Evolutionary conservation across 345 rosid species (phyloP).

Genomic region (Aquilaria malaccensis): DNA sequence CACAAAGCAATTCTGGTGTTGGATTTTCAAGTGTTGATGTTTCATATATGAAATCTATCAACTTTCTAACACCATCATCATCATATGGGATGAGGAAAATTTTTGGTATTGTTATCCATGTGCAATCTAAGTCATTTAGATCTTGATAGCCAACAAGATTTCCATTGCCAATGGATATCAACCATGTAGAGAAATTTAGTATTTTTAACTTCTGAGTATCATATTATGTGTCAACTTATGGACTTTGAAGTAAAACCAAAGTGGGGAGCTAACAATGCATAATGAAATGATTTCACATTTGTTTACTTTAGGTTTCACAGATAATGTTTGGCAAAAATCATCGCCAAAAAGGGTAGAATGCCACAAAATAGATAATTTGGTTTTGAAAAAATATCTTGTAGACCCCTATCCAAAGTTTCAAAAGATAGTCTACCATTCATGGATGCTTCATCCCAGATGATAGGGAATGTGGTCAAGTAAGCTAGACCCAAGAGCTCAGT

Average conservation of each 20-base stretch:
- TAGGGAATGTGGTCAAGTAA: no score
- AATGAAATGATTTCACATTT: neutral
- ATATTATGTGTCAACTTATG: neutral
- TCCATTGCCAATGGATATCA: neutral
- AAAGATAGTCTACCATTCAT: no score
- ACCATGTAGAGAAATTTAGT: neutral
- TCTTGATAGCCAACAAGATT: neutral
- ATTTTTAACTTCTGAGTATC: neutral
- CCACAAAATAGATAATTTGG: neutral
- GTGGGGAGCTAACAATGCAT: neutral
- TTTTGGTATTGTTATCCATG: no score
- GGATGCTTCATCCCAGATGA: no score
- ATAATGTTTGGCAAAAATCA: neutral
- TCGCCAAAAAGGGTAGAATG: neutral
- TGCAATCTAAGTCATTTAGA: no score
- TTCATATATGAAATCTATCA: no score
- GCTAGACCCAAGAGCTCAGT: no score
- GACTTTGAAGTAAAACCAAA: neutral
- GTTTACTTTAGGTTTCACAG: neutral
- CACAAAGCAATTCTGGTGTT: neutral
- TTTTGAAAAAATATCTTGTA: neutral
- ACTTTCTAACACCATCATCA: no score
- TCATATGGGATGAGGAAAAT: no score
- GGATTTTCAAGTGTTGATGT: no score
- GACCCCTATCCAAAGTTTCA: neutral